Base-by-base conservation (phyloP, 2,329 filamentous ascomycete genomes). In the Colletotrichum sp. region DNA sequence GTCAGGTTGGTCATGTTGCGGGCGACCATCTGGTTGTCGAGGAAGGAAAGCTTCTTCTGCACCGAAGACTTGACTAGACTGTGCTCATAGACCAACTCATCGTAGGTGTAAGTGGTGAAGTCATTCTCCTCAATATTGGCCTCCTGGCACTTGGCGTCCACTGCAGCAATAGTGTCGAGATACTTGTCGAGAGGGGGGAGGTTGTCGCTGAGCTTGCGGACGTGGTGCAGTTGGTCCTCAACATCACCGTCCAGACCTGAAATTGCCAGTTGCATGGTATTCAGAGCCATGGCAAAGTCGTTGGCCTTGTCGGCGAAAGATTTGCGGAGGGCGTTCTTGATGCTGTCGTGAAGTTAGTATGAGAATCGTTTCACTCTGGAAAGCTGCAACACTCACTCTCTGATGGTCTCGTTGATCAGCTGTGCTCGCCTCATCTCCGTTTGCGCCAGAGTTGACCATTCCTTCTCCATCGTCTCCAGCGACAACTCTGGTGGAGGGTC, bases 41-140 rank as follows among this genome's bases (percentile, higher is more conserved):
- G 88, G 87, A 99, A 99, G 58, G 94, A 94, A 72, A 99, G 91
- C 86, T 99, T 99, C 89, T 99, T 99, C 78, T 96, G 94, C 32
- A 99, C 96, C 13, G 95, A 97, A 34, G 94, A 94, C 83, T 96
- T 96, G 73, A 99, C 97, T 34, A 99, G 90, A 18, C 95, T 93
- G 74, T 99, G 90, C 86, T 99, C 97, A 86, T 99, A 99, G 76
- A 93, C 93, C 57, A 99, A 90, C 85, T 99, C 97, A 82, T 99
- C 97, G 84, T 99, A 97, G 12, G 96, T 98, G 86, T 99, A 99
- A 10, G 96, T 99, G n/a, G 97, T 99, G 84, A 97, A 99, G 87
- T 99, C 97, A 85, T 99, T 99, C 82, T 99, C 97, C 85, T 99
- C 97, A 78, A 99, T 98, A 83, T 99, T 99, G 77, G 97, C 97